A percentile compares a stretch with the other conserved stretches of the same genome.
These are phyloP conservation scores for Achaetomiella virescens DNA, from an alignment of 495 filamentous ascomycete genomes.

Conservation along the genomic window DNA sequence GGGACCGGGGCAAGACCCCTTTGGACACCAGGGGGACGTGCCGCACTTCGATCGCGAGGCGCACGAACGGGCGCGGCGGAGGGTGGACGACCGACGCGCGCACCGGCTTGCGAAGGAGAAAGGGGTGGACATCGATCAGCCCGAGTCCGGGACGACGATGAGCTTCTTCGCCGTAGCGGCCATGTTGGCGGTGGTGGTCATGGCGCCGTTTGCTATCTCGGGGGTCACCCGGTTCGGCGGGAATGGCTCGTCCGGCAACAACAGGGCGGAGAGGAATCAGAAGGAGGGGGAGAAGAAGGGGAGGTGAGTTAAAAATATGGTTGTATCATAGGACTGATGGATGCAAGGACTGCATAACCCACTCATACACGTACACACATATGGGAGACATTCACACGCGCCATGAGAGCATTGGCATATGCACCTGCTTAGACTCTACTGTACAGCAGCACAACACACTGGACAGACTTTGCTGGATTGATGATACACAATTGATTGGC, in stretches of 20 bases:
- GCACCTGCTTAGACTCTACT: background rate
- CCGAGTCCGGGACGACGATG: background rate
- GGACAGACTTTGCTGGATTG: background rate
- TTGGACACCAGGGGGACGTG: slow-evolving; percentile 53
- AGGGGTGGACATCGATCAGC: slow-evolving; percentile 5
- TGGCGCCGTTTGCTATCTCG: slow-evolving; percentile 1
- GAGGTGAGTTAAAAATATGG: background rate
- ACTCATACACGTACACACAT: background rate
- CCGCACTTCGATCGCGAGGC: slow-evolving; percentile 62
- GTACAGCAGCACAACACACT: background rate
- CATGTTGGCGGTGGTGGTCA: slow-evolving; percentile 27
- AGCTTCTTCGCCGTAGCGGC: slow-evolving; percentile 40
- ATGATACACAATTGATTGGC: too few species aligned
- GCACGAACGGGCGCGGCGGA: slow-evolving; percentile 52
- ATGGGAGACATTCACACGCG: too few species aligned
- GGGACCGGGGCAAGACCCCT: slow-evolving; percentile 42
- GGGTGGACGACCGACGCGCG: slow-evolving; percentile 35
- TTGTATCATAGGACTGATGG: background rate
- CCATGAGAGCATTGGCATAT: background rate
- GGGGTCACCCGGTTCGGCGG: slow-evolving; percentile 3
- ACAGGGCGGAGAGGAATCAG: background rate
- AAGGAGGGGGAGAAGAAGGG: slow-evolving; percentile 1
- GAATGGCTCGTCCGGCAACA: background rate
- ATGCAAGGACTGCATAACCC: too few species aligned
- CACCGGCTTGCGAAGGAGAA: slow-evolving; percentile 13